Evolutionary conservation across 169 alveolate species (phyloP), one percentile per base, ranked within the genome.

Genomic region (Perkinsus olseni): DNA sequence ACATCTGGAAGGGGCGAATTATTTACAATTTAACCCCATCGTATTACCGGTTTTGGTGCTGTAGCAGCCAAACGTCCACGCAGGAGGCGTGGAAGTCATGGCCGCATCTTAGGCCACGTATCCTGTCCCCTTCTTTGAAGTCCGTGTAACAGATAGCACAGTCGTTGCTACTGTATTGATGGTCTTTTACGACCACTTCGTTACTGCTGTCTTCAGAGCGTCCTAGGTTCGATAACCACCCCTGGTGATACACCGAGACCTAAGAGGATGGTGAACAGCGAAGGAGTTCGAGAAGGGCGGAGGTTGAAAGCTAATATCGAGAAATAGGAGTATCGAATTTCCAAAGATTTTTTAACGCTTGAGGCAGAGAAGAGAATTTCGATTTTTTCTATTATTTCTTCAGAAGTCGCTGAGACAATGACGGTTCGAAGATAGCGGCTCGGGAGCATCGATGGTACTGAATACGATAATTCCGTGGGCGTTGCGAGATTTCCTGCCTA

Each of bases 71-170:
- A 20, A 4, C 17, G 37, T 91, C 92, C 0, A 91, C 92, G 38
- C 92, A 91, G 74, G 51, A 20, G 6, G 50, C 74, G 20, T 91
- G 92, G 74, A 91, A 91, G 38, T 20, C 24, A 38, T 91, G 92
- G 36, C 92, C 92, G 74, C 92, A 91, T 37, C 50, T 6, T 17
- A 91, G 92, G 21, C 51, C 50, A 1, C 92, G 92, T 6, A 91
- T 38, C 13, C 38, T 3, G 0, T 91, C 92, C 37, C 92, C 92
- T 24, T 39, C 17, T 38, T 38, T 4, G n/a, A 20, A 91, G 13
- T 20, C 74, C 38, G 39, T 20, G 74, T 91, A 91, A 39, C 92
- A 91, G 17, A 91, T 91, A 0, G 92, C 20, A 40, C 92, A 91
- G 39, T 91, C 92, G 74, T 28, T 36, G 31, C 17, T 20, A 40